A percentile compares a stretch with the other conserved stretches of the same genome.
Evolutionary conservation across 441 rosid species (phyloP).

Genomic region (Erodium moschatum): DNA sequence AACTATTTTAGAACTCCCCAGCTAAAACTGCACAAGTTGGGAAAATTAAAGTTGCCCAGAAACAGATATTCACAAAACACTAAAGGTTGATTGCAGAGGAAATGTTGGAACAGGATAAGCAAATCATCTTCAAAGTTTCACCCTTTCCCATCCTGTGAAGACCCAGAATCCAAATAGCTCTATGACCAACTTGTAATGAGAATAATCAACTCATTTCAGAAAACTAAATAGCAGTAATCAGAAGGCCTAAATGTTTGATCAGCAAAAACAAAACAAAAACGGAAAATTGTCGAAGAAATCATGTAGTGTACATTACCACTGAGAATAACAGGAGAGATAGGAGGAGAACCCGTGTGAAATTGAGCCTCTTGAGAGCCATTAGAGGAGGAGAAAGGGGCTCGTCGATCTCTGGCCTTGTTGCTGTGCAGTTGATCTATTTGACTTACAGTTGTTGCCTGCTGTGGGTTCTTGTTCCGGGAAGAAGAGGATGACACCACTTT

Average conservation of each 20-base stretch:
- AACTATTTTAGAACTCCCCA: background rate
- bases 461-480: background rate
- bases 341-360: background rate
- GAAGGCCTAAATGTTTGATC: background rate
- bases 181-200: background rate
- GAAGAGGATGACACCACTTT: background rate
- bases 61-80: background rate
- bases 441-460: background rate
- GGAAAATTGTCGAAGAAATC: background rate
- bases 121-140: background rate
- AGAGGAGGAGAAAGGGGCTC: background rate
- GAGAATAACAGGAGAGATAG: background rate
- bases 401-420: conserved; percentile 1
- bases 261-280: background rate
- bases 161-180: background rate
- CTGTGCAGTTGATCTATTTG: background rate
- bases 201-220: conserved; percentile 3
- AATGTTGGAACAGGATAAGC: background rate
- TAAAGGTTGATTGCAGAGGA: background rate
- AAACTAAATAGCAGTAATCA: background rate
- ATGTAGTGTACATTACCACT: background rate
- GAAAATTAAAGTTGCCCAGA: background rate
- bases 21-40: background rate
- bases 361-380: background rate
- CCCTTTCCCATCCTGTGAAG: background rate